Base-by-base conservation (phyloP, 2,329 filamentous ascomycete genomes). In the Trichoderma sp. region DNA sequence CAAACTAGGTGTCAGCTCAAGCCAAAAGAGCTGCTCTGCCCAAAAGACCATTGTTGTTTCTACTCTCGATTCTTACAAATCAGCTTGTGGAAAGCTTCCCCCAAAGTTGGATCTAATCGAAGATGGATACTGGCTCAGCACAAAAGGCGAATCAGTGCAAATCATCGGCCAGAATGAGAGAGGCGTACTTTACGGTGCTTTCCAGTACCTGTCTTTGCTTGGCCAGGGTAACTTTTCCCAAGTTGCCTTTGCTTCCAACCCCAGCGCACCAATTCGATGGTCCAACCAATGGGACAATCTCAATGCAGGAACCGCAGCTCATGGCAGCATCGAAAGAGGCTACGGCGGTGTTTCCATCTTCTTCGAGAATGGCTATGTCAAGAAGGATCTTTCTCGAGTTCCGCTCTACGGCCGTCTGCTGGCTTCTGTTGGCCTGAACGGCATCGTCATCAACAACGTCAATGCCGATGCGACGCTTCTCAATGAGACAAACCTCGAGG, bases 271-370 rank as follows among this genome's bases (percentile, higher is more conserved):
- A 0, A 85, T 92, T 52, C 84, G 90, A 71, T 92, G 90, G 90
- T 85, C 87, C 0, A 92, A 92, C 74, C 86, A 92, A 72, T 92
- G 90, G 90, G 89, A 92, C 75, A 91, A 92, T 72, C 80, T 92
- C 76, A 73, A 75, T 8, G 51, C 63, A 14, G 51, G 18, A 46
- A 66, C 37, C 1, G 34, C 63, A 34, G 34, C 63, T 8, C 63
- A 66, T n/a, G 78, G 89, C 14, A 87, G 83, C 51, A 88, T 92
- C 55, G 90, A 92, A 76, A 82, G 90, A 65, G 90, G 90, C 21
- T 92, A 90, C 72, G 90, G 83, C 4, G 90, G 90, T 0, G 79
- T 83, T 0, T 92, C 89, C 0, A 90, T 92, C 67, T 92, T 91
- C 79, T 92, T 91, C 77, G 78, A 81, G 56, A 79, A 87, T 64